Conservation (phyloP, 179 eudicot species). For the Beta corolliflora region DNA sequence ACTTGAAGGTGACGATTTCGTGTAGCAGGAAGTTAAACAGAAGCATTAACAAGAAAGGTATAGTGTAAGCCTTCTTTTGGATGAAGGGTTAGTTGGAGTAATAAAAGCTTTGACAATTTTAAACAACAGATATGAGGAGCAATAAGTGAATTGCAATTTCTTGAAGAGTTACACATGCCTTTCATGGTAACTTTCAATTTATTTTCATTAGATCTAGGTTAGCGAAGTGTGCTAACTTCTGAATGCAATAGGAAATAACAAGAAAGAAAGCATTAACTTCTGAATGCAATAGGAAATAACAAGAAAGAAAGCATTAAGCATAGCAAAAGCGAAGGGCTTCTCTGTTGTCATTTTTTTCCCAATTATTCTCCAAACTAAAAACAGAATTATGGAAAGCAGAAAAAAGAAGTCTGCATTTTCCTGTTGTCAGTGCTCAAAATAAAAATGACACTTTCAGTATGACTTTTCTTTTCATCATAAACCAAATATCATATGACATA, state of each 20-base stretch:
- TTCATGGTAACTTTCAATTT: neutral
- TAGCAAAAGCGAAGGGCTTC: neutral
- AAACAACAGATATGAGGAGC: neutral
- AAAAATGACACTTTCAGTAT: no score
- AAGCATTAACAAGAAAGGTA: neutral
- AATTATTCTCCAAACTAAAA: no score
- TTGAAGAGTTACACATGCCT: neutral
- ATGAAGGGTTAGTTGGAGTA: neutral
- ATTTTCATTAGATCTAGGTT: neutral
- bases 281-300: neutral
- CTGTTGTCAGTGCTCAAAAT: no score
- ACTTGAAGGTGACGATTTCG: conserved; percentile 16
- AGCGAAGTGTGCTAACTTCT: neutral
- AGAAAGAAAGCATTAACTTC: no score
- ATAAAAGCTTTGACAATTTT: conserved; percentile 11
- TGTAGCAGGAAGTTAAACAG: conserved; percentile 15
- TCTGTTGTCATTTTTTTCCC: no score
- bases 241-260: no score
- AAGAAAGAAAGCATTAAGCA: neutral
- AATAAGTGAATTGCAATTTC: neutral
- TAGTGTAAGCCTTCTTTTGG: conserved; percentile 3
- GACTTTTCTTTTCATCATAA: no score
- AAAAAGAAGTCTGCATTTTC: no score
- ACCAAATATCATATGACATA: no score
- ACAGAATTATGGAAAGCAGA: no score